A percentile compares a stretch with the other conserved stretches of the same genome.
Evolutionary conservation across 306 rosid genomes (phyloP).

Genomic region (Sesbania bispinosa): DNA sequence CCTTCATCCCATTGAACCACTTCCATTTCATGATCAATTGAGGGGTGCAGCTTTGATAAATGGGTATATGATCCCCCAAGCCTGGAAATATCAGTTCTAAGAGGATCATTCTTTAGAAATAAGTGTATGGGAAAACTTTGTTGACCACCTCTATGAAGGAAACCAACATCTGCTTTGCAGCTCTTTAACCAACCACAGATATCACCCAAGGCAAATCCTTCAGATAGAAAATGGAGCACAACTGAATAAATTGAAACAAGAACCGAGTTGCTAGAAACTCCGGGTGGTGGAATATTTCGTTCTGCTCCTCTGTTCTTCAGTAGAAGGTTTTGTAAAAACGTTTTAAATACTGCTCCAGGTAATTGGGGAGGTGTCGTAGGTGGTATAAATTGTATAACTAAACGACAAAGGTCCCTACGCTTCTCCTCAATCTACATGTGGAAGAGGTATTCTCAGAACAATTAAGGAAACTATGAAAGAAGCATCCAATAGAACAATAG

Average conservation of each 20-base stretch:
- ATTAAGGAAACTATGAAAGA: slow-evolving; percentile 8
- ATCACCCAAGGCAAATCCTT: slow-evolving; percentile 82
- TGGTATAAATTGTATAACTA: slow-evolving; percentile 93
- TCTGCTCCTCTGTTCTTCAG: slow-evolving; percentile 91
- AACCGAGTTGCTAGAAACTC: slow-evolving; percentile 86
- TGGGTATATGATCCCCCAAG: slow-evolving; percentile 92
- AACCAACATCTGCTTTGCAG: slow-evolving; percentile 70
- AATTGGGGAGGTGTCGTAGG: slow-evolving; percentile 78
- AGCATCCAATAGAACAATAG: background rate
- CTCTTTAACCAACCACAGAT: slow-evolving; percentile 78
- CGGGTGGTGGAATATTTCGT: slow-evolving; percentile 71
- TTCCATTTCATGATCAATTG: slow-evolving; percentile 59
- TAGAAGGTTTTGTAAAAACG: slow-evolving; percentile 71
- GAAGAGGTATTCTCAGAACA: slow-evolving; percentile 13
- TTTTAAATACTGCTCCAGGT: slow-evolving; percentile 89
- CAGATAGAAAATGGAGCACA: slow-evolving; percentile 86
- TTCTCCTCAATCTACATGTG: slow-evolving; percentile 85
- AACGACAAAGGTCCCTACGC: slow-evolving; percentile 88
- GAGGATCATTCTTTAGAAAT: slow-evolving; percentile 70
- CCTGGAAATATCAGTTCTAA: slow-evolving; percentile 66
- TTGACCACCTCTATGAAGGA: slow-evolving; percentile 95
- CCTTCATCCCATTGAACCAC: slow-evolving; percentile 92
- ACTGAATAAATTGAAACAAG: slow-evolving; percentile 88
- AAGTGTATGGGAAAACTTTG: slow-evolving; percentile 70
- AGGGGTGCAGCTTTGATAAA: slow-evolving; percentile 62